Evolutionary conservation across 148 eudicot genomes (phyloP).

Genomic region (Pharnaceum exiguum): DNA sequence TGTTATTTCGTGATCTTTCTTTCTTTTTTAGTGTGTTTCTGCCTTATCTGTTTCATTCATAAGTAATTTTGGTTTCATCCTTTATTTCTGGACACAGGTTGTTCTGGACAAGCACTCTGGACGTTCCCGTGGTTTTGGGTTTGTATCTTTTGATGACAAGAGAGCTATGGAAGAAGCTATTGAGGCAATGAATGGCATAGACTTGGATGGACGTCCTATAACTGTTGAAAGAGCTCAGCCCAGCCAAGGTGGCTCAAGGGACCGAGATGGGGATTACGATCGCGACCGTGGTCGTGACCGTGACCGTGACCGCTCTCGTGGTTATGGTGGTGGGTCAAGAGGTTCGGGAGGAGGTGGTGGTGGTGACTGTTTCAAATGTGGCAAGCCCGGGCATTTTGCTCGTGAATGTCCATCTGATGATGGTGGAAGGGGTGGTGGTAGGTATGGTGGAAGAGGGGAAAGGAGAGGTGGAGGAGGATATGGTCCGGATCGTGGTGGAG

Average conservation of each 20-base stretch:
- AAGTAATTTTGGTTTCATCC: background rate
- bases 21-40: background rate
- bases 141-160: slow-evolving; percentile 87
- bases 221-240: slow-evolving; percentile 97
- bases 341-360: slow-evolving; percentile 57
- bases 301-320: slow-evolving; percentile 34
- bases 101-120: slow-evolving; percentile 84
- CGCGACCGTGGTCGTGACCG: slow-evolving; percentile 60
- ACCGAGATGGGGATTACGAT: slow-evolving; percentile 54
- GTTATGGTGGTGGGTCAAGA: slow-evolving; percentile 67
- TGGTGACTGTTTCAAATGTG: slow-evolving; percentile 50
- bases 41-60: background rate
- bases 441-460: slow-evolving; percentile 34
- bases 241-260: slow-evolving; percentile 55
- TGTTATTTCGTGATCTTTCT: background rate
- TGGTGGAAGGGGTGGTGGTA: slow-evolving; percentile 72
- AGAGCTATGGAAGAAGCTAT: slow-evolving; percentile 94
- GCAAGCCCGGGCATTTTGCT: slow-evolving; percentile 56
- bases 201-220: slow-evolving; percentile 84
- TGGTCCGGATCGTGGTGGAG: slow-evolving; percentile 61
- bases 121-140: slow-evolving; percentile 96
- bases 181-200: slow-evolving; percentile 82
- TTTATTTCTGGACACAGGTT: slow-evolving; percentile 34
- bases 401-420: slow-evolving; percentile 77
- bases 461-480: slow-evolving; percentile 41